Evolutionary conservation across 306 rosid species (phyloP).

Genomic region (Cajanus cajan): DNA sequence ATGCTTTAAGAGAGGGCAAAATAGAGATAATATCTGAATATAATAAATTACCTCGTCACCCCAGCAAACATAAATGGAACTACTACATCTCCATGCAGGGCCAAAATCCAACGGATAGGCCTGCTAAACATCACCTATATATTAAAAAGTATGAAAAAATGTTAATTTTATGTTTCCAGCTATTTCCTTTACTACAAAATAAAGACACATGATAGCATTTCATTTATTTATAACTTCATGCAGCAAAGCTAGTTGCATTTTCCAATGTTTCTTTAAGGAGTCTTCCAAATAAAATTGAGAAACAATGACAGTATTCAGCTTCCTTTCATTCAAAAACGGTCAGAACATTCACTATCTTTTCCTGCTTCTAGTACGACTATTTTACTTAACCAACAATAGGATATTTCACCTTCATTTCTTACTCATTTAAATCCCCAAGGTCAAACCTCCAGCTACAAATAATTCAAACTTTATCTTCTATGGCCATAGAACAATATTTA

Average conservation of each 20-base stretch:
- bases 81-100: conserved; percentile 74
- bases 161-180: conserved; percentile 11
- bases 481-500: too few relatives aligned
- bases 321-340: not conserved
- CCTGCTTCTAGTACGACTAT: not conserved
- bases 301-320: not conserved
- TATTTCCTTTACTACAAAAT: not conserved
- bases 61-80: conserved; percentile 90
- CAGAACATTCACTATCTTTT: not conserved
- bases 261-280: not conserved
- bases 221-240: conserved; percentile 8
- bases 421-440: too few relatives aligned
- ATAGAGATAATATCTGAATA: conserved; percentile 1
- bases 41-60: conserved; percentile 58
- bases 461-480: too few relatives aligned
- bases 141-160: conserved; percentile 26
- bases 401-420: too few relatives aligned
- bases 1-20: not conserved
- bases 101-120: conserved; percentile 96
- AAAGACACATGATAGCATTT: not conserved
- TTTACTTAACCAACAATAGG: too few relatives aligned
- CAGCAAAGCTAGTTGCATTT: not conserved
- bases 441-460: too few relatives aligned
- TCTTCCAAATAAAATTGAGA: not conserved
- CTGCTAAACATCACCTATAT: conserved; percentile 85